These are phyloP conservation scores for Neurospora sp. DNA, from an alignment of 2,329 filamentous ascomycete genomes.

Conservation along the genomic window DNA sequence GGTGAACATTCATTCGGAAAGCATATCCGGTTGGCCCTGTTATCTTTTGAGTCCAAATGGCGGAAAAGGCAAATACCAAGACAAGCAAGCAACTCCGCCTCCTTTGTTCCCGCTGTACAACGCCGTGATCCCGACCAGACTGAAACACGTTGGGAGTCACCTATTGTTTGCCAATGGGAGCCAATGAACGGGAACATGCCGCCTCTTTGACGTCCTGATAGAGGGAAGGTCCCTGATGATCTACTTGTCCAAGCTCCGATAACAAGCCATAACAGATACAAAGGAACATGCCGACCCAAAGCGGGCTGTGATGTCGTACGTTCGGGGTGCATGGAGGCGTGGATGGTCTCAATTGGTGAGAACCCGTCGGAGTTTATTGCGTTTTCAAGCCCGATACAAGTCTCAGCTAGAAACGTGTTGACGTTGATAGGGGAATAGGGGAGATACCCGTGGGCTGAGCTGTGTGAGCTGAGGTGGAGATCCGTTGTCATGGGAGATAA, in stretches of 20 bases:
- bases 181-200: background rate
- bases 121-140: background rate
- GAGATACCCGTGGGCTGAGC: background rate
- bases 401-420: background rate
- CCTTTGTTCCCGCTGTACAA: background rate
- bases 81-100: background rate
- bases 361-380: background rate
- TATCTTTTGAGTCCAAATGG: background rate
- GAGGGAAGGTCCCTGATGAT: background rate
- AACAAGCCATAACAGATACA: background rate
- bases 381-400: background rate
- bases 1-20: background rate
- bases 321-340: background rate
- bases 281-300: background rate
- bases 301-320: background rate
- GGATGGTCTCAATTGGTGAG: background rate
- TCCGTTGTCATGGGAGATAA: background rate
- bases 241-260: background rate
- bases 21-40: background rate
- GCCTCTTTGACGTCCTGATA: background rate
- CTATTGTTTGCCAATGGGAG: background rate
- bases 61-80: background rate
- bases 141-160: background rate
- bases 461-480: background rate
- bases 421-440: background rate